Evolutionary conservation across 1,284 basidiomycete species (phyloP).

Genomic region (Leucoagaricus sp.): DNA sequence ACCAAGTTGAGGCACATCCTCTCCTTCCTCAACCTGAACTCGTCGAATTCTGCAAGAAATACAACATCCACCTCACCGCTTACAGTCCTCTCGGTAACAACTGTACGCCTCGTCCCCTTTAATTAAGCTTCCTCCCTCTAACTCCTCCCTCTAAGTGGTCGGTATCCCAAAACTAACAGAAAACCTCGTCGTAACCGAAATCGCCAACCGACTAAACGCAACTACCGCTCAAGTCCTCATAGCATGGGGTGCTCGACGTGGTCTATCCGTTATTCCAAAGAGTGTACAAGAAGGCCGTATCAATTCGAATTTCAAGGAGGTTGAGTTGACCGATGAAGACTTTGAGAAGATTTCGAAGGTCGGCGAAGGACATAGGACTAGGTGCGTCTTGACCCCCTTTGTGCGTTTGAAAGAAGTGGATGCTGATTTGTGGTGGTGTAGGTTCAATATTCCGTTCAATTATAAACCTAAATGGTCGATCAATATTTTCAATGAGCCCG

Average conservation of each 20-base stretch:
- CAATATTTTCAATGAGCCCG: conserved; percentile 65
- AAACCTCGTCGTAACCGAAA: conserved; percentile 58
- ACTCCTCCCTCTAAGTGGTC: conserved; percentile 34
- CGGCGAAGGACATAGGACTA: conserved; percentile 51
- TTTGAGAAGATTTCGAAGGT: conserved; percentile 58
- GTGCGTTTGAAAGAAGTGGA: not conserved
- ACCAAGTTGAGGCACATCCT: conserved; percentile 89
- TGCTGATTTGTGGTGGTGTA: conserved; percentile 21
- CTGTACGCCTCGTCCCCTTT: conserved; percentile 34
- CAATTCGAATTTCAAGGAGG: conserved; percentile 70
- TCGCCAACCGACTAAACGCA: conserved; percentile 58
- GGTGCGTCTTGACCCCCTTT: conserved; percentile 40
- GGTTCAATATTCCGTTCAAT: conserved; percentile 66
- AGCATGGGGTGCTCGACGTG: conserved; percentile 67
- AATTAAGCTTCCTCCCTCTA: conserved; percentile 26
- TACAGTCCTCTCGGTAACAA: conserved; percentile 88
- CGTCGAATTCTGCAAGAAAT: conserved; percentile 65
- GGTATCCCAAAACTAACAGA: conserved; percentile 64
- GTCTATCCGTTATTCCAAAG: conserved; percentile 75
- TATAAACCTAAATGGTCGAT: conserved; percentile 67
- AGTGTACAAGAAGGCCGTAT: conserved; percentile 64
- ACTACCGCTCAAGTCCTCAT: conserved; percentile 72
- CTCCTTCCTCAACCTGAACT: conserved; percentile 73
- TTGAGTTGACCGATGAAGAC: conserved; percentile 63
- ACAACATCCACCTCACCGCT: conserved; percentile 80